These are phyloP conservation scores for Royoungia palumana DNA, from an alignment of 768 basidiomycete species.

Conservation along the genomic window DNA sequence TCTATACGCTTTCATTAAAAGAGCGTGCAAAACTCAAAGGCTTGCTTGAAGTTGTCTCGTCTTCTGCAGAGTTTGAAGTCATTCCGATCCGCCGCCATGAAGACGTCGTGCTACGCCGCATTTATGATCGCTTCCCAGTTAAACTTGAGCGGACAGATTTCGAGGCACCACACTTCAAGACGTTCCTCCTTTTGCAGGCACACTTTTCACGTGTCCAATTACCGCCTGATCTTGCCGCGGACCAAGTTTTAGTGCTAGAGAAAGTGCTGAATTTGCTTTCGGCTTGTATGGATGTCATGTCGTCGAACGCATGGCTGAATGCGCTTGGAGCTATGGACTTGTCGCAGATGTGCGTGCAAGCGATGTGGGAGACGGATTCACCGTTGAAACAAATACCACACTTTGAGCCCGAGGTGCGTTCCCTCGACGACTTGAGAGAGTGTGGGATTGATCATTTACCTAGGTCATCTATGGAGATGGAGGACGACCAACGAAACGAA, in stretches of 20 bases:
- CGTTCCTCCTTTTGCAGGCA: conserved; percentile 92
- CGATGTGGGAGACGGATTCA: conserved; percentile 96
- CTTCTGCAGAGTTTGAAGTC: conserved; percentile 92
- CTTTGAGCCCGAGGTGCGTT: conserved; percentile 78
- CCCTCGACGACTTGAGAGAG: conserved; percentile 9
- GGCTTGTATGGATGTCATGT: conserved; percentile 98
- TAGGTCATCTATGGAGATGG: conserved; percentile 94
- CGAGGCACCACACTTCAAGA: conserved; percentile 96
- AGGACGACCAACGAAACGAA: conserved; percentile 81
- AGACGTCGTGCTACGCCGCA: conserved; percentile 75
- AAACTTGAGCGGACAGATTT: conserved; percentile 84
- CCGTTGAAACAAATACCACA: conserved; percentile 95
- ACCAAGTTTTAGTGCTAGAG: conserved; percentile 83
- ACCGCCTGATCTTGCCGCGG: conserved; percentile 90
- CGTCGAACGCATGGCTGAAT: conserved; percentile 91
- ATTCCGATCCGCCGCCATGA: conserved; percentile 96
- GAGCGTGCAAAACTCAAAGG: conserved; percentile 97
- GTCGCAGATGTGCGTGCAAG: conserved; percentile 98
- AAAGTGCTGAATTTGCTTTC: conserved; percentile 92
- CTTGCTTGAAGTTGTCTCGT: conserved; percentile 92
- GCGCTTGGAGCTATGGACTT: conserved; percentile 97
- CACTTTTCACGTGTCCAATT: conserved; percentile 93
- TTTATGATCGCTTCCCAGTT: conserved; percentile 96
- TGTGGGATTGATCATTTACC: conserved; percentile 1
- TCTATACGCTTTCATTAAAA: conserved; percentile 91